Evolutionary conservation across 2,329 filamentous ascomycete species (phyloP).

Genomic region (Boeremia lycopersici): DNA sequence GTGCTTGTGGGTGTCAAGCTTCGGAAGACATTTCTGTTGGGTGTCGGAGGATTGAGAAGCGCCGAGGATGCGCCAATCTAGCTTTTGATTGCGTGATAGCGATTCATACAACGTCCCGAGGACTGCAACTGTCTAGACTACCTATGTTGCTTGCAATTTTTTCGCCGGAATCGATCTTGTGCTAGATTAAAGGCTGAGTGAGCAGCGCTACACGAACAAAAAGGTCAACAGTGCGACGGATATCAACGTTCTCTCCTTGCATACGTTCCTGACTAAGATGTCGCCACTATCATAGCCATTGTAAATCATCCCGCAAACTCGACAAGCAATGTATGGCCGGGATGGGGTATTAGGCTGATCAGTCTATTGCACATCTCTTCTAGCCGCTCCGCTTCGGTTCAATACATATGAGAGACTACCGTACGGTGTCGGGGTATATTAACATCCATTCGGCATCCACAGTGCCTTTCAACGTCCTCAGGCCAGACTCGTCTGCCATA

Average conservation of each 20-base stretch:
- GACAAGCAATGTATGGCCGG: no score
- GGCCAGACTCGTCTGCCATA: neutral
- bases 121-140: neutral
- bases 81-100: slow-evolving; percentile 3
- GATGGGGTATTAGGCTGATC: neutral
- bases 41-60: slow-evolving; percentile 8
- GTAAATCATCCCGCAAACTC: no score
- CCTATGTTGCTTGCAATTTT: neutral
- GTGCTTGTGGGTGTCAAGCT: slow-evolving; percentile 18
- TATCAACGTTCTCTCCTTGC: no score
- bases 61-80: slow-evolving; percentile 8
- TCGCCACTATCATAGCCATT: no score
- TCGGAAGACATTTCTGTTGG: slow-evolving; percentile 17
- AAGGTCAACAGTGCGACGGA: no score
- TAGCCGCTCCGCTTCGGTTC: neutral
- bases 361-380: neutral
- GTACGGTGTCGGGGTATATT: slow-evolving; percentile 11
- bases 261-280: no score
- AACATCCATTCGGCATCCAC: neutral
- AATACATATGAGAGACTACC: slow-evolving; percentile 13
- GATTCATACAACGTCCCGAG: neutral
- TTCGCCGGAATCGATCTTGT: neutral
- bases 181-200: no score
- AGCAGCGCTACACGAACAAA: no score
- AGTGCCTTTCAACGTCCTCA: neutral